A percentile compares a stretch with the other conserved stretches of the same genome.
Evolutionary conservation across 306 rosid species (phyloP).

Genomic region (Myrica gale): DNA sequence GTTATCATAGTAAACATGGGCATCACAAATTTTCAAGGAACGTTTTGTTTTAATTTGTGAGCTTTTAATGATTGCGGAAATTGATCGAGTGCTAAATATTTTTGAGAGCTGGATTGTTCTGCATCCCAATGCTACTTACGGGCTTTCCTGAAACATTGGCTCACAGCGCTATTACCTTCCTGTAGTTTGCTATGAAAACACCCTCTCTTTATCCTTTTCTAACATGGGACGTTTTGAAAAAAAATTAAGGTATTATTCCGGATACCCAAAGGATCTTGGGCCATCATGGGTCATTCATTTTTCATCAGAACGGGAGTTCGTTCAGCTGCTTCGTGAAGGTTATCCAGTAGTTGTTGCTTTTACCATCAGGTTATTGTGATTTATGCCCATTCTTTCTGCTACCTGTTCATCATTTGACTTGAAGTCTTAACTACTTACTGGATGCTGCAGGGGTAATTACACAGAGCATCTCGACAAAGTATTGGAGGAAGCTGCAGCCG

Average conservation of each 20-base stretch:
- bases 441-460: slow-evolving; percentile 69
- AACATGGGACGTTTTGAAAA: slow-evolving; percentile 4
- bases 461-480: slow-evolving; percentile 74
- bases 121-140: neutral
- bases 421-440: slow-evolving; percentile 17
- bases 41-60: slow-evolving; percentile 1
- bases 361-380: slow-evolving; percentile 60
- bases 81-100: neutral
- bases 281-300: slow-evolving; percentile 80
- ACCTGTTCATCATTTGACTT: slow-evolving; percentile 11
- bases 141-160: slow-evolving; percentile 12
- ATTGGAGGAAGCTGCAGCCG: slow-evolving; percentile 76
- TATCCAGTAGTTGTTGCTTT: slow-evolving; percentile 83
- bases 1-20: neutral
- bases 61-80: neutral
- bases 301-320: slow-evolving; percentile 87
- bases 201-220: neutral
- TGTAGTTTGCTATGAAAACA: neutral
- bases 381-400: slow-evolving; percentile 16
- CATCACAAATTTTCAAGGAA: slow-evolving; percentile 10
- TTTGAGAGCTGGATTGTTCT: slow-evolving; percentile 2
- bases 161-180: neutral
- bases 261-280: slow-evolving; percentile 87
- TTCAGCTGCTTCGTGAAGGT: slow-evolving; percentile 86
- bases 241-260: slow-evolving; percentile 65